Conservation (phyloP, 345 rosid genomes). For the Clausena lansium region DNA sequence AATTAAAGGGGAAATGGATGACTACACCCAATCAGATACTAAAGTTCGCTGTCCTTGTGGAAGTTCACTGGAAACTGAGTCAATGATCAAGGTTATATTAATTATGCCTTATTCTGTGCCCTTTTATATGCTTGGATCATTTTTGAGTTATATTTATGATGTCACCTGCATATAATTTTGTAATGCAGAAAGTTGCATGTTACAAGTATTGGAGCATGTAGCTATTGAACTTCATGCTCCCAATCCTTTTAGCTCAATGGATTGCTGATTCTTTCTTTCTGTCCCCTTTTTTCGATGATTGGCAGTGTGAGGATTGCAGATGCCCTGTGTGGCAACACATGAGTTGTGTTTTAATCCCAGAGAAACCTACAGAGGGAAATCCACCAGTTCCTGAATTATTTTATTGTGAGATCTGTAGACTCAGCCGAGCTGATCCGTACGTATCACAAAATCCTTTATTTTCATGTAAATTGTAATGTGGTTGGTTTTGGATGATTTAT, state of each 20-base stretch:
- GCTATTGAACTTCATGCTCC: neutral
- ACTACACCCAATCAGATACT: constrained; percentile 43
- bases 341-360: constrained; percentile 74
- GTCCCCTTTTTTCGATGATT: constrained; percentile 9
- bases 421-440: constrained; percentile 97
- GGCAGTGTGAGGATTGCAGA: constrained; percentile 80
- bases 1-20: constrained; percentile 65
- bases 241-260: neutral
- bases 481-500: neutral
- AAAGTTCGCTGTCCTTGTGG: constrained; percentile 96
- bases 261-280: constrained; percentile 9
- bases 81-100: constrained; percentile 67
- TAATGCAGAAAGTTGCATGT: neutral
- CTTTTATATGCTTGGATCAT: neutral
- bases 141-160: neutral
- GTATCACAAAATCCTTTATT: constrained; percentile 26
- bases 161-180: neutral
- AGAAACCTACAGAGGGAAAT: constrained; percentile 65
- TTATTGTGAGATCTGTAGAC: constrained; percentile 89
- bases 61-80: constrained; percentile 62
- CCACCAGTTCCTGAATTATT: constrained; percentile 66
- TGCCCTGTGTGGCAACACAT: constrained; percentile 86
- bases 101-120: neutral
- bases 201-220: neutral
- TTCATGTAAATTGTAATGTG: neutral